Evolutionary conservation across 768 basidiomycete genomes (phyloP), one percentile per base, ranked within the genome.

Genomic region (Hypsizygus marmoreus): DNA sequence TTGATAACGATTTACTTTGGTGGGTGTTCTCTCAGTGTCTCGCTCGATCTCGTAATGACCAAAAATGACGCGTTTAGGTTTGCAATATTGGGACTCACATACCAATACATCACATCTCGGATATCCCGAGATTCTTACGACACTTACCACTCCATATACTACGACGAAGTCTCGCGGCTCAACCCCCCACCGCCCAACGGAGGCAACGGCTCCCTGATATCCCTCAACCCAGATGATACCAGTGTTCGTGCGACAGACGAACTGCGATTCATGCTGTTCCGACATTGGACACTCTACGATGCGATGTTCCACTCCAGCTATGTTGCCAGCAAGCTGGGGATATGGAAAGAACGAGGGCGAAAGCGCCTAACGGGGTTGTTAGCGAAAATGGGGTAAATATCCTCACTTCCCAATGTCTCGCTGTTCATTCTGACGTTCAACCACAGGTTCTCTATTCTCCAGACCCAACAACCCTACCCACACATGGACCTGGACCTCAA

Each of bases 401-500:
- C 37, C 17, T 45, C 30, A 11, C 8, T 19, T 40, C 47, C 47
- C 42, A 28, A 14, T 46, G 13, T 40, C 37, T 13, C 2, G 26
- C 13, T 26, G 7, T 24, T 33, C 12, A 37, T 17, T 17, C 36
- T 36, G 11, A 43, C 22, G 35, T 8, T 14, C 31, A 53, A 43
- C 23, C 16, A n/a, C 49, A 97, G 95, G 2, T 95, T 97, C 64
- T 97, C 95, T 2, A 81, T 97, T 55, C 77, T 81, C 2, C 95
- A 99, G 65, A 95, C 93, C 12, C 94, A 97, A 55, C 95, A 99
- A 58, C 78, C 88, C 2, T 95, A 92, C 60, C 70, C 87, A 0
- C 94, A 97, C 61, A 99, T 99, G 97, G 93, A 97, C 62, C 88
- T 91, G 71, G 90, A 93, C 59, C 79, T 98, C 50, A 98, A 97